Evolutionary conservation across 179 eudicot species (phyloP), one percentile per base, ranked within the genome.

Genomic region (Actinidia chinensis): DNA sequence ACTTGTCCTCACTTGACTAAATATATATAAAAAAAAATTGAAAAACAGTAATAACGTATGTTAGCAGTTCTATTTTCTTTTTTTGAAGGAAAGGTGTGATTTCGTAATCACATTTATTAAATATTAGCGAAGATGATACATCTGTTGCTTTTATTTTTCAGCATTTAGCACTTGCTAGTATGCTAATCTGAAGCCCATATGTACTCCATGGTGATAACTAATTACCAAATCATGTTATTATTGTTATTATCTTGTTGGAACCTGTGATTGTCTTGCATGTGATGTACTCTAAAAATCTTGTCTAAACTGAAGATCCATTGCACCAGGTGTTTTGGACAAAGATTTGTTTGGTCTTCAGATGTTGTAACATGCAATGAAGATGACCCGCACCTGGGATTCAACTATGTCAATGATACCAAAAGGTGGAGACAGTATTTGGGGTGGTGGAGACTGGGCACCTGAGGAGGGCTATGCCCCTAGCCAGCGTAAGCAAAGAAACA

Each of bases 301-400:
- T 36, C 33, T 46, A 71, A 15, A 22, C 10, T 83, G 86, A 82
- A 95, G 99, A 91, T 95, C 97, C 14, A 87, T 95, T 72, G 94
- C 96, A 70, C 98, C 99, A 60, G 92, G 90, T 68, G 85, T 95
- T 79, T 79, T 91, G 85, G 90, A 91, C 69, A 85, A 51, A 82
- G 99, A 95, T 81, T 68, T 94, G 59, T 94, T 94, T 79, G 89
- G 89, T 28, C 77, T 92, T 68, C 99, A 95, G 77, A 95, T 97
- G 50, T 79, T 95, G 75, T 97, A 94, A 80, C 94, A 94, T 66
- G 83, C 91, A 76, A 93, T 95, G 98, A 86, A 88, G 59, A 93
- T 95, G 99, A 93, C 98, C 13, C 98, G 98, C 54, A 90, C 98
- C 5, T 95, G 99, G 99, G 99, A 95, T 86, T 87, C 99, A 60